These are phyloP conservation scores for Benincasa hispida DNA, from an alignment of 306 rosid genomes.

Conservation along the genomic window DNA sequence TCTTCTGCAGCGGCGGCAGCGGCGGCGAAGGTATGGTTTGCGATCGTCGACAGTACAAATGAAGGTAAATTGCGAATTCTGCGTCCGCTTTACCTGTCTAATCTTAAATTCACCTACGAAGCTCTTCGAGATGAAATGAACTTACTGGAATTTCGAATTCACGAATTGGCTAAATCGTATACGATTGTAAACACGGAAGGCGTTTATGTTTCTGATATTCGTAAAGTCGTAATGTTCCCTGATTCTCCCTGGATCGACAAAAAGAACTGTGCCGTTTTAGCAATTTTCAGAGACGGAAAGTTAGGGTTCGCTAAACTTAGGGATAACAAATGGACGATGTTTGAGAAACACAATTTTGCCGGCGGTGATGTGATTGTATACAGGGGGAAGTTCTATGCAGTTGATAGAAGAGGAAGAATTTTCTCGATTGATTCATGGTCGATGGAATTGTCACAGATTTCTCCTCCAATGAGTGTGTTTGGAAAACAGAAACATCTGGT, in stretches of 20 bases:
- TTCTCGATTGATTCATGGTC: slow-evolving; percentile 34
- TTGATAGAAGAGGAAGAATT: slow-evolving; percentile 44
- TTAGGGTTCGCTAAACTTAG: slow-evolving; percentile 29
- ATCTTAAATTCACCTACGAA: not conserved
- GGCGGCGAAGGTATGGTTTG: slow-evolving; percentile 1
- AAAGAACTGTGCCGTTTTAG: slow-evolving; percentile 15
- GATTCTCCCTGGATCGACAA: slow-evolving; percentile 21
- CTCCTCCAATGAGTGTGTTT: slow-evolving; percentile 36
- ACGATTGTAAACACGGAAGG: not conserved
- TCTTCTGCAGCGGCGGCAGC: not conserved
- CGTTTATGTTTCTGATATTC: not conserved
- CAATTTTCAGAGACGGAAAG: slow-evolving; percentile 25
- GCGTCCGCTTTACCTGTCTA: not conserved
- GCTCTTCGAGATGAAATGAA: not conserved
- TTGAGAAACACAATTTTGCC: slow-evolving; percentile 22
- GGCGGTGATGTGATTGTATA: slow-evolving; percentile 41
- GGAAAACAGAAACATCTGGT: slow-evolving; percentile 58
- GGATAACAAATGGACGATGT: slow-evolving; percentile 18
- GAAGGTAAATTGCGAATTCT: slow-evolving; percentile 5
- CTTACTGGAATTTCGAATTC: slow-evolving; percentile 3
- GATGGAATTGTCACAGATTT: slow-evolving; percentile 21
- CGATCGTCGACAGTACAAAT: slow-evolving; percentile 3
- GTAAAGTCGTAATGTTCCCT: slow-evolving; percentile 38
- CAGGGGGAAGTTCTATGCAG: slow-evolving; percentile 44
- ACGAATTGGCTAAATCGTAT: slow-evolving; percentile 7